Conservation (phyloP, 73 alveolate genomes). For the Diophrys appendiculata region DNA sequence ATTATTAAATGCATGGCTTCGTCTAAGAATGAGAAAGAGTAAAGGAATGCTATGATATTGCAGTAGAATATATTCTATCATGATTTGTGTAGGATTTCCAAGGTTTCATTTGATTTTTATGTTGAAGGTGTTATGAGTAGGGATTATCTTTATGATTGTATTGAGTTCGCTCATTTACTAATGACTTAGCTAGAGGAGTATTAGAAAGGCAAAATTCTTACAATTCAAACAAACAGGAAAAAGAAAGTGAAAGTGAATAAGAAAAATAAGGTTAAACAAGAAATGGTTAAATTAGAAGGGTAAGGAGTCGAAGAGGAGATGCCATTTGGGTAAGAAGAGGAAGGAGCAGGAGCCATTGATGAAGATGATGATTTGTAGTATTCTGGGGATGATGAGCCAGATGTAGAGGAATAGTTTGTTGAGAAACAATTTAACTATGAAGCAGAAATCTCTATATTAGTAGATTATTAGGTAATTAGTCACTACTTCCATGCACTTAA, state of each 20-base stretch:
- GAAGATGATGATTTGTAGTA: slow-evolving; percentile 23
- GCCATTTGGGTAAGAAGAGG: slow-evolving; percentile 11
- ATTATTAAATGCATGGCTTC: slow-evolving; percentile 61
- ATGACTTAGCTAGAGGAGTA: slow-evolving; percentile 66
- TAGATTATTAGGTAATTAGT: slow-evolving; percentile 46
- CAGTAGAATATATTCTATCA: slow-evolving; percentile 54
- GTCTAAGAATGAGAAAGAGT: slow-evolving; percentile 46
- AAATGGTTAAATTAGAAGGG: too few species aligned
- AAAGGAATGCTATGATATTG: slow-evolving; percentile 55
- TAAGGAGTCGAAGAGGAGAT: slow-evolving; percentile 10
- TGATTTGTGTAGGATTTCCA: slow-evolving; percentile 38
- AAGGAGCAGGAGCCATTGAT: slow-evolving; percentile 10
- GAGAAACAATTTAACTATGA: slow-evolving; percentile 53
- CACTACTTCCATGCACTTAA: slow-evolving; percentile 33
- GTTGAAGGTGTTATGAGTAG: neutral
- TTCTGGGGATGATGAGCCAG: slow-evolving; percentile 18
- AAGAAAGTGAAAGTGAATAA: slow-evolving; percentile 24
- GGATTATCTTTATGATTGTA: slow-evolving; percentile 41
- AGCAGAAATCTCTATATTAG: slow-evolving; percentile 44
- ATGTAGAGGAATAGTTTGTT: slow-evolving; percentile 39
- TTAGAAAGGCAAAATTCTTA: slow-evolving; percentile 63
- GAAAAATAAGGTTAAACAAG: slow-evolving; percentile 11
- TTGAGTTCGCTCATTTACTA: slow-evolving; percentile 58
- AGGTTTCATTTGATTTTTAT: slow-evolving; percentile 26
- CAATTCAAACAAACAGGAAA: slow-evolving; percentile 50